These are phyloP conservation scores for Exserohilum rostratum DNA, from an alignment of 2,329 filamentous ascomycete genomes.

Conservation along the genomic window DNA sequence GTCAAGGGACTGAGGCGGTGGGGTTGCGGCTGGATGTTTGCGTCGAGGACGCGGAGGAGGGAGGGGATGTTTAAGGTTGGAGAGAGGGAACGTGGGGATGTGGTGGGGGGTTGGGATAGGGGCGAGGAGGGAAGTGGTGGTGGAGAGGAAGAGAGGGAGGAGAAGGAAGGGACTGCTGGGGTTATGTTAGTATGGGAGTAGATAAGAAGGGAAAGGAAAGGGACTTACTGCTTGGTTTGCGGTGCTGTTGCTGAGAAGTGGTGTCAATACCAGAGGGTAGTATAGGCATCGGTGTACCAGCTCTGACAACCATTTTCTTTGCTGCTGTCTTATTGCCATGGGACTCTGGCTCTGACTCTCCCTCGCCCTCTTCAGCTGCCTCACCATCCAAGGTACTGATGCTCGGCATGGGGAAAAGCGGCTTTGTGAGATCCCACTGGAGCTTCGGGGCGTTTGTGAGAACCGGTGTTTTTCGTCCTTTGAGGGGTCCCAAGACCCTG, in stretches of 20 bases:
- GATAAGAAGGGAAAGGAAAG: too few species aligned
- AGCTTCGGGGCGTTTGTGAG: constrained; percentile 1
- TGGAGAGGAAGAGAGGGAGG: too few species aligned
- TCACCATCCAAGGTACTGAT: not conserved
- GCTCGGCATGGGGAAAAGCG: not conserved
- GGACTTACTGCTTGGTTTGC: not conserved
- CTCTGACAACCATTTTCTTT: not conserved
- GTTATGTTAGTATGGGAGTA: not conserved
- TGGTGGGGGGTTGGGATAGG: not conserved
- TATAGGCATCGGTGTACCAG: not conserved
- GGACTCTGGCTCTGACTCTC: not conserved
- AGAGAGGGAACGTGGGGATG: not conserved
- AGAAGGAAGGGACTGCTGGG: too few species aligned
- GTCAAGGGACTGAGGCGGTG: not conserved
- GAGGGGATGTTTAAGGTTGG: not conserved
- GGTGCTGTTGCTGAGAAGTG: not conserved
- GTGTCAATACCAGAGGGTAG: not conserved
- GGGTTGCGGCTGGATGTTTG: not conserved
- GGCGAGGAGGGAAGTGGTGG: too few species aligned
- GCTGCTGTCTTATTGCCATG: not conserved
- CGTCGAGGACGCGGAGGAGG: not conserved
- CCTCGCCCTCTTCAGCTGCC: not conserved
- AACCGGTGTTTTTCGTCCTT: constrained; percentile 5
- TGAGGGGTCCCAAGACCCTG: not conserved
- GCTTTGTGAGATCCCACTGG: constrained; percentile 2